Base-by-base conservation (phyloP, 2,329 filamentous ascomycete species). In the Colletotrichum sp. region DNA sequence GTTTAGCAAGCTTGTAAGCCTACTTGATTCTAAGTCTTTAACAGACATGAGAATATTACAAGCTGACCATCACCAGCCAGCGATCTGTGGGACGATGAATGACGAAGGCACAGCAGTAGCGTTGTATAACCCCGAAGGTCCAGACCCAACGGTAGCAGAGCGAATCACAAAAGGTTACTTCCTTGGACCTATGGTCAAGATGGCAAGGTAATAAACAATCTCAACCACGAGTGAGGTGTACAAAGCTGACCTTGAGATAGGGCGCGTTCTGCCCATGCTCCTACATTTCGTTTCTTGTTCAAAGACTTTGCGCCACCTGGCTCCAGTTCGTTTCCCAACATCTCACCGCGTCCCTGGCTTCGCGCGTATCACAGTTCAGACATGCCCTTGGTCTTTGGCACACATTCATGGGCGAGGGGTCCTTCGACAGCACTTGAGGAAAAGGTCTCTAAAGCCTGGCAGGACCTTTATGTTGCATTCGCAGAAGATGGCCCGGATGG, bases 31-130 rank as follows among this genome's bases (percentile, higher is more conserved):
- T 0, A 12, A 28, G 55, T 16, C 13, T 26, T 57, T 0, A 1
- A 21, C 43, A 48, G 6, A 3, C 3, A 52, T 0, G 43, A 52
- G 1, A 13, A n/a, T 1, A 13, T 1, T 0, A 24, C 0, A 3
- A 52, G 43, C 43, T 52, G 6, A 52, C 10, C 18, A 32, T n/a
- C 28, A 8, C 10, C 12, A 61, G 59, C 59, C 59, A 0, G 59
- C 59, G 14, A 61, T 61, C 59, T 61, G 30, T 1, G 59, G 30
- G 13, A 61, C 30, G n/a, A 61, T 61, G 59, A 61, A 61, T 12
- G 59, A 61, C 10, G 59, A 61, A 16, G 59, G 59, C 26, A 61
- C 28, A 3, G 28, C 59, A 5, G 59, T 61, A 14, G 59, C 59
- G 7, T n/a, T 34, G 18, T 61, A 61, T 61, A 18, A 24, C 0